Conservation (phyloP, 371 early-diverging fungal genomes). For the Rhizopus stolonifer region DNA sequence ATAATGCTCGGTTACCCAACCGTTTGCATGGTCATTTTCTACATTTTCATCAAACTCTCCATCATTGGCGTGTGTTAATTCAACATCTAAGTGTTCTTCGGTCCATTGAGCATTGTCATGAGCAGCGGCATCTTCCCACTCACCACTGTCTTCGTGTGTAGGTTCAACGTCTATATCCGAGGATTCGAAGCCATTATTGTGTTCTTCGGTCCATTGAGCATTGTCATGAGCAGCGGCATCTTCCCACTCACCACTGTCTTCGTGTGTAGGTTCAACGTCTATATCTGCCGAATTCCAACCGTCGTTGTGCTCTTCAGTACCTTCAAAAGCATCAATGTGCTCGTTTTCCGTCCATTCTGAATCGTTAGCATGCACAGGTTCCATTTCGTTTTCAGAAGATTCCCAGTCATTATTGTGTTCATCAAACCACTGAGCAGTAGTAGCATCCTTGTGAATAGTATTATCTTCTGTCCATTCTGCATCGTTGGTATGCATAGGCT, state of each 20-base stretch:
- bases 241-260: conserved; percentile 1
- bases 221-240: too few species aligned
- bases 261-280: not conserved
- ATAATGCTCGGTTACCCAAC: too few species aligned
- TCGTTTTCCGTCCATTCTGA: conserved; percentile 6
- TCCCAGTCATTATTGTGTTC: conserved; percentile 11
- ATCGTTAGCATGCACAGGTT: conserved; percentile 1
- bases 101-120: too few species aligned
- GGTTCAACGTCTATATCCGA: conserved; percentile 1
- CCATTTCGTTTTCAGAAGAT: conserved; percentile 3
- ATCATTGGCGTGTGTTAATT: too few species aligned
- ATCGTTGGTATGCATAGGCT: not conserved
- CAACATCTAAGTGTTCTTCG: not conserved
- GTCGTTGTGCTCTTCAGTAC: conserved; percentile 3
- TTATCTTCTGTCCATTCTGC: conserved; percentile 13
- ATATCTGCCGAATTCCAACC: not conserved
- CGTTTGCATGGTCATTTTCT: too few species aligned
- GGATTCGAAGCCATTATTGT: conserved; percentile 10
- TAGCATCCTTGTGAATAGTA: not conserved
- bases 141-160: not conserved
- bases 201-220: conserved; percentile 6
- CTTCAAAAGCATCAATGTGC: conserved; percentile 10
- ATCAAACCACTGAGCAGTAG: too few species aligned
- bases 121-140: too few species aligned
- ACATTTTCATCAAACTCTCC: too few species aligned